phyloP scores from a whole-genome alignment of 257 asterid genomes.

The Solanum appendiculatum region DNA sequence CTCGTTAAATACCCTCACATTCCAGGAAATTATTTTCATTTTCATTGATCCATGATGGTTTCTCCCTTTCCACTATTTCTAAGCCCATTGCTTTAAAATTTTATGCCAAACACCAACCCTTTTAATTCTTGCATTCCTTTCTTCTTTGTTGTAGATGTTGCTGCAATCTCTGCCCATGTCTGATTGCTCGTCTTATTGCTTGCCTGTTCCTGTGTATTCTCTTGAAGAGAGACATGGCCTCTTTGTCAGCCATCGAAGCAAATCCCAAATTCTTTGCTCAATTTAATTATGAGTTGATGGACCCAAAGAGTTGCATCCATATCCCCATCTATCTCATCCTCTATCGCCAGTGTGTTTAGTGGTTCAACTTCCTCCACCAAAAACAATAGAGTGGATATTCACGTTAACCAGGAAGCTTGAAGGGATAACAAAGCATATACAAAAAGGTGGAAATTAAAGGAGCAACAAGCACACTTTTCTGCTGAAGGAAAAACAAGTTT shows the following conservation, averaged over 20 bases:
- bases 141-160: neutral
- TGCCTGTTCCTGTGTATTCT: neutral
- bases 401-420: neutral
- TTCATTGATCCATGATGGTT: neutral
- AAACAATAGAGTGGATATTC: neutral
- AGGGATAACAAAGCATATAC: neutral
- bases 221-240: neutral
- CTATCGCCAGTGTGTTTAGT: neutral
- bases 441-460: neutral
- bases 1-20: neutral
- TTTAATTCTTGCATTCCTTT: neutral
- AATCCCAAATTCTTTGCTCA: neutral
- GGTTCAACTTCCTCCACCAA: neutral
- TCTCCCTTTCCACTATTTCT: neutral
- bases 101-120: neutral
- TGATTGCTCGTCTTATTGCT: neutral
- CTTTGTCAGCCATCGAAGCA: neutral
- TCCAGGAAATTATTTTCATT: neutral
- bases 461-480: neutral
- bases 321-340: neutral
- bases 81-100: neutral
- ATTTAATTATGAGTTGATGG: neutral
- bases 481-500: neutral
- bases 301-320: neutral
- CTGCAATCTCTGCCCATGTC: neutral